These are phyloP conservation scores for Filosporella fistucella DNA, from an alignment of 495 filamentous ascomycete genomes.

Conservation along the genomic window DNA sequence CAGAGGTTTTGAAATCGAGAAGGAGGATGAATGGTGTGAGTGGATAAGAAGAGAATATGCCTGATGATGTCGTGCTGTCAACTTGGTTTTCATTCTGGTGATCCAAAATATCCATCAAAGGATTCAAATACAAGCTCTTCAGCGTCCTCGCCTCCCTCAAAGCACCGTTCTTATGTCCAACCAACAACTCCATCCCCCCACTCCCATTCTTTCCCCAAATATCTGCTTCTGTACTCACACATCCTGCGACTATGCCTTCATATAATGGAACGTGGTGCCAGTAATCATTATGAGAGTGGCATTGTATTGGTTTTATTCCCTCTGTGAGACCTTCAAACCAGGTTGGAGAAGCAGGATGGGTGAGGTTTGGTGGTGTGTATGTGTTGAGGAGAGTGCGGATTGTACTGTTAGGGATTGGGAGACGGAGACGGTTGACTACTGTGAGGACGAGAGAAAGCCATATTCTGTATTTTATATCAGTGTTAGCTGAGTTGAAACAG, in stretches of 20 bases:
- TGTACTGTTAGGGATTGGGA: not conserved
- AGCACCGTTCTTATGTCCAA: constrained; percentile 49
- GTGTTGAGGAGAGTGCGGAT: constrained; percentile 1
- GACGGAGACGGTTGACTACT: not conserved
- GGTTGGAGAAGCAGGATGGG: not conserved
- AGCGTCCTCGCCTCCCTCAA: constrained; percentile 47
- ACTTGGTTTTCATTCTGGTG: constrained; percentile 32
- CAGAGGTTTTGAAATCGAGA: constrained; percentile 40
- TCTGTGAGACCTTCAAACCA: not conserved
- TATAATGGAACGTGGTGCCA: constrained; percentile 36
- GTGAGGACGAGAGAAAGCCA: constrained; percentile 1
- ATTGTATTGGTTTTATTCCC: constrained; percentile 3
- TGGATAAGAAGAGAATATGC: constrained; percentile 36
- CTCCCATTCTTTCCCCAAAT: constrained; percentile 48
- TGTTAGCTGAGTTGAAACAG: no score
- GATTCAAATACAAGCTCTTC: constrained; percentile 49
- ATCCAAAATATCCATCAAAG: constrained; percentile 45
- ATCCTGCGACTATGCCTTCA: constrained; percentile 47
- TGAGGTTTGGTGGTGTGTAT: constrained; percentile 5
- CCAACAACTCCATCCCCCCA: constrained; percentile 43
- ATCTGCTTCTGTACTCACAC: constrained; percentile 63
- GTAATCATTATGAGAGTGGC: constrained; percentile 18
- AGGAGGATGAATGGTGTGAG: constrained; percentile 34
- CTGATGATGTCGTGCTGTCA: constrained; percentile 14
- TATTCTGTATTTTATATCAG: not conserved